phyloP scores from a whole-genome alignment of 352 stramenopile genomes.

The Aphanomyces invadans region DNA sequence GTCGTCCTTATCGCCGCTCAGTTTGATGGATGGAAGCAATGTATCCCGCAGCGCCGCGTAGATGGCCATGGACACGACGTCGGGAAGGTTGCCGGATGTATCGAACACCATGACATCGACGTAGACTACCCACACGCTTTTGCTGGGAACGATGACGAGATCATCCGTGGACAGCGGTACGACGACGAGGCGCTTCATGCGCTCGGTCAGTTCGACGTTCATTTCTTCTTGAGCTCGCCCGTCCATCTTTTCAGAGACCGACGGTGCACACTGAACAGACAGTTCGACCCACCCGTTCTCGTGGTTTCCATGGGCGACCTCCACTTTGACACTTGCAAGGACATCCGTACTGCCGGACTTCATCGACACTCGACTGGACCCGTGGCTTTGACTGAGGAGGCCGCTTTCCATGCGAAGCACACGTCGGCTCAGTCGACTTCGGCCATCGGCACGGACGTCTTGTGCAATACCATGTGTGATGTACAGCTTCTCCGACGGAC shows the following conservation, averaged over 20 bases:
- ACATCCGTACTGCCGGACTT: constrained; percentile 57
- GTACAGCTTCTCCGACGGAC: constrained; percentile 60
- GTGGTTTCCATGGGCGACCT: constrained; percentile 41
- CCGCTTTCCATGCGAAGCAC: constrained; percentile 57
- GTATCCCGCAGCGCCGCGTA: constrained; percentile 77
- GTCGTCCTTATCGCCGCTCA: constrained; percentile 54
- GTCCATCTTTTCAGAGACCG: constrained; percentile 61
- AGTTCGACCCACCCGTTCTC: constrained; percentile 48
- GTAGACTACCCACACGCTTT: constrained; percentile 65
- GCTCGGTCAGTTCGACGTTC: constrained; percentile 70
- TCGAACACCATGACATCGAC: constrained; percentile 78
- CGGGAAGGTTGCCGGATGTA: constrained; percentile 59
- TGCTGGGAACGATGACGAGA: constrained; percentile 52
- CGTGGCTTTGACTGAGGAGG: constrained; percentile 66
- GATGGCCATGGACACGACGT: constrained; percentile 71
- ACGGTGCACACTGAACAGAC: constrained; percentile 55
- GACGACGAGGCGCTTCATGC: constrained; percentile 40
- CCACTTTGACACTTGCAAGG: constrained; percentile 68
- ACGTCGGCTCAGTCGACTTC: constrained; percentile 54
- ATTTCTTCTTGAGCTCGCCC: constrained; percentile 63
- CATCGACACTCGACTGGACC: constrained; percentile 60
- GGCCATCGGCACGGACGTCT: constrained; percentile 61
- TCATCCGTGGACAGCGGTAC: constrained; percentile 32
- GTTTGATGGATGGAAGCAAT: constrained; percentile 56
- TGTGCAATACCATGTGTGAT: constrained; percentile 63